Percentiles rank a stretch among this genome's conserved stretches.
Conservation (phyloP, 2,329 filamentous ascomycete species). For the Monosporascus sp. region DNA sequence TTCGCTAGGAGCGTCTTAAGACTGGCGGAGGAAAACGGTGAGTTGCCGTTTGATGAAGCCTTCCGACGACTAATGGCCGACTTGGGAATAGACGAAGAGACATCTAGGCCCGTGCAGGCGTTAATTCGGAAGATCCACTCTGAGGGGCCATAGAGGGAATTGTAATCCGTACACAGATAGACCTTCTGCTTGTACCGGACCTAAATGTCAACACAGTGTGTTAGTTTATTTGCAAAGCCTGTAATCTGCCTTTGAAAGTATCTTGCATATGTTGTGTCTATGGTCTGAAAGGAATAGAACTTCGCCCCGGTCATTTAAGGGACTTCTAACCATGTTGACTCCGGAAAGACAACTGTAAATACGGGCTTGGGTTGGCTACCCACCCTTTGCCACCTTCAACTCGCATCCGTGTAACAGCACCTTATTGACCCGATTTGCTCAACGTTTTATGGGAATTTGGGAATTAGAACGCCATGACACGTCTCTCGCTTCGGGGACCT, state of each 20-base stretch:
- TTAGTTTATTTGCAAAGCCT: too few species aligned
- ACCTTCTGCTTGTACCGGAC: too few species aligned
- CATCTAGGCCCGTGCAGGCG: neutral
- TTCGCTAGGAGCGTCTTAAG: conserved; percentile 1
- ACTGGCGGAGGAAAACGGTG: neutral
- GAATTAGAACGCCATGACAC: too few species aligned
- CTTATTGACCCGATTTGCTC: too few species aligned
- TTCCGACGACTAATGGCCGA: neutral
- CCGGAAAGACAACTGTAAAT: too few species aligned
- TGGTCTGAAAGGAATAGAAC: neutral
- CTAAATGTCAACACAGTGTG: too few species aligned
- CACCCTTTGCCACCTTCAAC: neutral
- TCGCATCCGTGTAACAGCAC: neutral
- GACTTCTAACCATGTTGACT: too few species aligned
- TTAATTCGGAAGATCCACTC: neutral
- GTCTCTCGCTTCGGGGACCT: neutral
- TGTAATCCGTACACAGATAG: too few species aligned
- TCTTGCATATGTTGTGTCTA: neutral
- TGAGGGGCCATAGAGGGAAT: neutral
- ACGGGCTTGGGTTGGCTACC: too few species aligned
- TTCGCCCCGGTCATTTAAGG: too few species aligned
- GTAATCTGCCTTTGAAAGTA: neutral
- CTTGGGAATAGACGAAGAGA: neutral
- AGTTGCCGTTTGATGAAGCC: neutral
- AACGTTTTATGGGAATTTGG: too few species aligned